These are phyloP conservation scores for Blumeria hordei DNA, from an alignment of 2,329 filamentous ascomycete genomes.

Conservation along the genomic window DNA sequence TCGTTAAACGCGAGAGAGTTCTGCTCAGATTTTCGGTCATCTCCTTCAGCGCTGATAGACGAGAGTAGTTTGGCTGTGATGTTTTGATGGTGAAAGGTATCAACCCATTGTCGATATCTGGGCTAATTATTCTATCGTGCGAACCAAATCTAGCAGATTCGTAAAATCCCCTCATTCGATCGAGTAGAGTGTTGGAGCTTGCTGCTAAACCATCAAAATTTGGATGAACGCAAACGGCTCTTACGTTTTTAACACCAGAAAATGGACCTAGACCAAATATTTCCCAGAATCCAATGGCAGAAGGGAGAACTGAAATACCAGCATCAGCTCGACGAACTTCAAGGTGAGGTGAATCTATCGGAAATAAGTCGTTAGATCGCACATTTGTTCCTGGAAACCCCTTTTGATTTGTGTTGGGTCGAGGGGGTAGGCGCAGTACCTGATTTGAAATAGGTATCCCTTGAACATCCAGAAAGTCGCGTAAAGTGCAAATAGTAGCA, in stretches of 20 bases:
- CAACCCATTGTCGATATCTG: conserved; percentile 16
- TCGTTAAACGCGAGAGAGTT: conserved; percentile 13
- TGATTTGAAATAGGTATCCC: conserved; percentile 30
- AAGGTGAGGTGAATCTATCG: conserved; percentile 43
- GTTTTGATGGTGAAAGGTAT: conserved; percentile 11
- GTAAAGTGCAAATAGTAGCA: conserved; percentile 20
- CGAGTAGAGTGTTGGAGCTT: conserved; percentile 37
- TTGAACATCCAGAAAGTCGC: conserved; percentile 29
- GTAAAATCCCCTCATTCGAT: conserved; percentile 44
- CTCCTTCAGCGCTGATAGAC: conserved; percentile 12
- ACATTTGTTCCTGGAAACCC: conserved; percentile 5
- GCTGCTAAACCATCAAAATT: conserved; percentile 35
- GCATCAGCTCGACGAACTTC: conserved; percentile 46
- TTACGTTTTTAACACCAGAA: conserved; percentile 45
- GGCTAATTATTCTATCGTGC: conserved; percentile 23
- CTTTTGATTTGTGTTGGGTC: conserved; percentile 11
- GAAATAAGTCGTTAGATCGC: conserved; percentile 29
- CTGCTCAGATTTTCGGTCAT: conserved; percentile 10
- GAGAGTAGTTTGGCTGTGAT: conserved; percentile 17
- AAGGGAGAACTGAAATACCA: conserved; percentile 47
- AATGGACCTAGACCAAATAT: conserved; percentile 50
- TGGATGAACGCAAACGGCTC: conserved; percentile 47
- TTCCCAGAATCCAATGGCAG: conserved; percentile 62
- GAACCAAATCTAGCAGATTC: conserved; percentile 49
- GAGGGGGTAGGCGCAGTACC: conserved; percentile 21